These are phyloP conservation scores for Sarcomyxa edulis DNA, from an alignment of 768 basidiomycete genomes.

Conservation along the genomic window DNA sequence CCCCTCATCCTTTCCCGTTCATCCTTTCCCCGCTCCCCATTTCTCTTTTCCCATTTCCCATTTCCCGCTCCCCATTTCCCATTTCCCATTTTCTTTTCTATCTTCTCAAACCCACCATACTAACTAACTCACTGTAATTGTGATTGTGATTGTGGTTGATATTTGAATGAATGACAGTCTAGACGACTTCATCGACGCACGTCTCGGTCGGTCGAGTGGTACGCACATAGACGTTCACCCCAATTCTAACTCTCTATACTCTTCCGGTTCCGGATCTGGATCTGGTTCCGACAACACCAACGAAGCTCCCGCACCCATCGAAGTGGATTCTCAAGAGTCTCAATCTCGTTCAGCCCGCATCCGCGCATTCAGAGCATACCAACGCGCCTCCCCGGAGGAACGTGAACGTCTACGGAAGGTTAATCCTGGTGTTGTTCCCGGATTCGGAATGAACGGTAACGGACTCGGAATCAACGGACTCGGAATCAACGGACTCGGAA, in stretches of 20 bases:
- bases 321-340: slow-evolving; percentile 20
- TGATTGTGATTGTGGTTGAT: too few species aligned
- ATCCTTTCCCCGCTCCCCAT: not conserved
- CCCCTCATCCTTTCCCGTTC: slow-evolving; percentile 1
- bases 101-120: too few species aligned
- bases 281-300: not conserved
- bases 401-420: slow-evolving; percentile 48
- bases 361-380: slow-evolving; percentile 67
- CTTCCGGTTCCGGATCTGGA: too few species aligned
- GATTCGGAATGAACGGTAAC: slow-evolving; percentile 35
- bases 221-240: slow-evolving; percentile 43
- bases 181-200: slow-evolving; percentile 81
- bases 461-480: slow-evolving; percentile 11
- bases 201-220: slow-evolving; percentile 57
- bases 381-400: slow-evolving; percentile 59
- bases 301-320: slow-evolving; percentile 2
- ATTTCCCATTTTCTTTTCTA: too few species aligned
- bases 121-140: not conserved
- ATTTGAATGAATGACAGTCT: slow-evolving; percentile 34
- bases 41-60: slow-evolving; percentile 1
- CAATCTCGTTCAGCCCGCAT: slow-evolving; percentile 69
- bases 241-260: not conserved
- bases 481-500: slow-evolving; percentile 17
- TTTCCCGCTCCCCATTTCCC: slow-evolving; percentile 1
- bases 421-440: not conserved